Percentiles rank a stretch among this genome's conserved stretches.
Conservation (phyloP, 1,284 basidiomycete genomes). For the Puccinia brachypodii region DNA sequence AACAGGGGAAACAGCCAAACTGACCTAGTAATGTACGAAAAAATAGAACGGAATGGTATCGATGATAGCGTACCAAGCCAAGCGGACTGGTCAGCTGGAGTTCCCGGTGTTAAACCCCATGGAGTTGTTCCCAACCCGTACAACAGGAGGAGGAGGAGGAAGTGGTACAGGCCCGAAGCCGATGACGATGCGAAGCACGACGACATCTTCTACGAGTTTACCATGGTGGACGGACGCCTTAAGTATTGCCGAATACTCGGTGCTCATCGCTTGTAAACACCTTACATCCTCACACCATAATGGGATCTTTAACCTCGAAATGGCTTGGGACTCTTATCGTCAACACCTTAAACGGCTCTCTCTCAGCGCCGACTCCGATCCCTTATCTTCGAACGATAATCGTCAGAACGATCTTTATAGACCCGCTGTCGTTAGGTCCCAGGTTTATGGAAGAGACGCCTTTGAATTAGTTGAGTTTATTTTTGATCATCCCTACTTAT, state of each 20-base stretch:
- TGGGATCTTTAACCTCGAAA: conserved; percentile 42
- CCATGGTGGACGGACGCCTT: conserved; percentile 20
- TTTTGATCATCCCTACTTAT: background rate
- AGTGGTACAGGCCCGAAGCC: too few relatives aligned
- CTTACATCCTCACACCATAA: conserved; percentile 2
- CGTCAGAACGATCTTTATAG: background rate
- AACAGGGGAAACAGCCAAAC: background rate
- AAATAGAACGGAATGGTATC: conserved; percentile 7
- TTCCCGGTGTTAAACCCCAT: conserved; percentile 3
- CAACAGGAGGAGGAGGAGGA: background rate
- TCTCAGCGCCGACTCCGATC: background rate
- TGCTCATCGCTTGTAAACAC: conserved; percentile 35
- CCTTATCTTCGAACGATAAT: background rate
- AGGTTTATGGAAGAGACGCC: conserved; percentile 36
- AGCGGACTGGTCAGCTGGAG: background rate
- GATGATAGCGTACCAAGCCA: background rate
- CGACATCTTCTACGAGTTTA: background rate
- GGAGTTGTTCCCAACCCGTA: background rate
- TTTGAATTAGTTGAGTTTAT: conserved; percentile 33
- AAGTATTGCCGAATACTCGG: conserved; percentile 6
- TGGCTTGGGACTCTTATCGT: conserved; percentile 41
- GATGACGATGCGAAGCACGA: background rate
- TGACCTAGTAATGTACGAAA: background rate
- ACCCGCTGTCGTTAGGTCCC: background rate
- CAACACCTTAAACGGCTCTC: conserved; percentile 25